These are phyloP conservation scores for Osmozyma mogii DNA, from an alignment of 805 yeast genomes.

Conservation along the genomic window DNA sequence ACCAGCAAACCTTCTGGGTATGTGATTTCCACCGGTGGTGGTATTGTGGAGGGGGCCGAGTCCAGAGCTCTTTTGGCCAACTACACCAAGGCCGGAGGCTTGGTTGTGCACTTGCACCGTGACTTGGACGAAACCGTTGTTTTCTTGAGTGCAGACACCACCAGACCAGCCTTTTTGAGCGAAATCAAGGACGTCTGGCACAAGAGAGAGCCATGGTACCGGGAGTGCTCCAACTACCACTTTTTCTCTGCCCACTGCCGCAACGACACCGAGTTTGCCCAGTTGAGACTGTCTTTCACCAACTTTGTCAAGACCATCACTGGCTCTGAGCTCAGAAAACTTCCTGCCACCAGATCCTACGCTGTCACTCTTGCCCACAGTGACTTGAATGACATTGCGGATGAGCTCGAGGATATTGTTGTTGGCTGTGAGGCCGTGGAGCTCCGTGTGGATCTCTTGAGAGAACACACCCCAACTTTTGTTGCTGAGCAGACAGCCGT, in stretches of 20 bases:
- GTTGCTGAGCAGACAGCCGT: conserved; percentile 69
- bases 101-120: conserved; percentile 87
- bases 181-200: conserved; percentile 80
- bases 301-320: conserved; percentile 53
- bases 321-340: conserved; percentile 36
- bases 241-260: conserved; percentile 73
- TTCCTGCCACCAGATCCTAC: conserved; percentile 48
- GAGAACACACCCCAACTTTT: conserved; percentile 40
- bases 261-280: conserved; percentile 43
- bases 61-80: conserved; percentile 57
- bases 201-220: conserved; percentile 73
- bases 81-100: conserved; percentile 52
- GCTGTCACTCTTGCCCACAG: conserved; percentile 68
- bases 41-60: conserved; percentile 72
- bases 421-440: conserved; percentile 80
- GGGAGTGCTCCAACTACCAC: conserved; percentile 68
- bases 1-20: conserved; percentile 36
- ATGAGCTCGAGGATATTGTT: conserved; percentile 43
- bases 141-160: conserved; percentile 67
- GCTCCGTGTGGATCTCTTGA: conserved; percentile 66
- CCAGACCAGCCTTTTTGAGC: conserved; percentile 80
- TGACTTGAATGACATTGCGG: conserved; percentile 41
- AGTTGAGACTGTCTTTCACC: conserved; percentile 51
- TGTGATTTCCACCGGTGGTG: conserved; percentile 94
- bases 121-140: conserved; percentile 71